These are phyloP conservation scores for Pythium coloratum DNA, from an alignment of 352 stramenopile species.

Conservation along the genomic window DNA sequence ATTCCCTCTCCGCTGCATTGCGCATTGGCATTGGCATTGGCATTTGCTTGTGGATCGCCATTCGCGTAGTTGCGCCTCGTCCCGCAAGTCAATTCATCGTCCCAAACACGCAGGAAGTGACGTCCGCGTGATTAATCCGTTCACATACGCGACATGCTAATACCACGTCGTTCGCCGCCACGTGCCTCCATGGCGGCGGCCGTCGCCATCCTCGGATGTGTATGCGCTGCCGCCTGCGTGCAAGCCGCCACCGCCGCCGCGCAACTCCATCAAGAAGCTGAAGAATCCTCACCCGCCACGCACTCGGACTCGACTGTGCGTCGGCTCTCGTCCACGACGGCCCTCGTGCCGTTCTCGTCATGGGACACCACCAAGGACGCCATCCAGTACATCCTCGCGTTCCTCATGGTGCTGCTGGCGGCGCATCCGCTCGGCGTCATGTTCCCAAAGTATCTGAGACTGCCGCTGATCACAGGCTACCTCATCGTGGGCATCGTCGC, in stretches of 20 bases:
- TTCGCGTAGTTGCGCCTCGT: too few relatives aligned
- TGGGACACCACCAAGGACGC: constrained; percentile 40
- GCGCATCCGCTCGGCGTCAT: constrained; percentile 61
- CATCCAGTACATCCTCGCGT: constrained; percentile 48
- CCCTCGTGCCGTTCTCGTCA: constrained; percentile 39
- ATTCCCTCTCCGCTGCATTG: too few relatives aligned
- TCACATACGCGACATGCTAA: neutral
- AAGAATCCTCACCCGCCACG: neutral
- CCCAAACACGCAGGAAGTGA: too few relatives aligned
- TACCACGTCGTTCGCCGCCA: neutral
- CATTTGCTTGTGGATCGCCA: too few relatives aligned
- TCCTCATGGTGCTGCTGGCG: constrained; percentile 60
- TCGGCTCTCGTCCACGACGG: neutral
- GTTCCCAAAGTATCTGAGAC: constrained; percentile 56
- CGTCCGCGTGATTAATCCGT: too few relatives aligned
- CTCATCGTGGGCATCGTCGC: constrained; percentile 62
- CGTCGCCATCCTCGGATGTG: neutral
- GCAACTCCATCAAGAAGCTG: neutral
- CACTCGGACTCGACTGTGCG: neutral
- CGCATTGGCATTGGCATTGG: too few relatives aligned
- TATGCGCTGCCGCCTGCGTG: neutral
- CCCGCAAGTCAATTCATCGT: too few relatives aligned
- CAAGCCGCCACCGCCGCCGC: neutral
- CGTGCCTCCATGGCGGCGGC: too few relatives aligned
- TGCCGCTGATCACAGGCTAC: constrained; percentile 74